phyloP scores from a whole-genome alignment of 306 rosid species.

The Lupinus albus region DNA sequence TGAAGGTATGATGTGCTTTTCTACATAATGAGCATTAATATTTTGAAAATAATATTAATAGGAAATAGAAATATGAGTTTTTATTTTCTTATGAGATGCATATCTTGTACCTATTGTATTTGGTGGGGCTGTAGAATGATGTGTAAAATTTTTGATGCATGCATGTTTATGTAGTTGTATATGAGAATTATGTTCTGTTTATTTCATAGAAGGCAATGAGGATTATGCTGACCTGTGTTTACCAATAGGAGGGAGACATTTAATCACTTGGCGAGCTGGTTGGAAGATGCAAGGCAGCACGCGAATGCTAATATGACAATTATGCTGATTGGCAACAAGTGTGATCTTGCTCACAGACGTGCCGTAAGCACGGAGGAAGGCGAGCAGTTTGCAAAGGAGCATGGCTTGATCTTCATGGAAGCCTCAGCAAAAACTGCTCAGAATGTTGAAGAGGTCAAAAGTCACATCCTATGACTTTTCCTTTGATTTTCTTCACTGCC shows the following conservation, averaged over 20 bases:
- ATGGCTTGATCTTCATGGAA: conserved; percentile 93
- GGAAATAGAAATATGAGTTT: conserved; percentile 7
- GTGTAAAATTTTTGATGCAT: conserved; percentile 1
- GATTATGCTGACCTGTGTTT: conserved; percentile 26
- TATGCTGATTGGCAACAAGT: conserved; percentile 93
- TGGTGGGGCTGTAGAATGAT: conserved; percentile 8
- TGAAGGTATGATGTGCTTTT: conserved; percentile 13
- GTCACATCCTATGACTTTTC: conserved; percentile 2
- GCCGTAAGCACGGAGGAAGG: conserved; percentile 99
- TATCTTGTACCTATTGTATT: conserved; percentile 17
- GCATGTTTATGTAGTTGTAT: conserved; percentile 21
- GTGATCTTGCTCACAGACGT: conserved; percentile 96
- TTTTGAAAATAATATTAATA: not conserved
- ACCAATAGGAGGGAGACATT: conserved; percentile 90
- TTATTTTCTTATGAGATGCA: conserved; percentile 1
- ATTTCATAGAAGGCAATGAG: conserved; percentile 14
- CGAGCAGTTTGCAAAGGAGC: conserved; percentile 97
- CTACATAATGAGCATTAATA: not conserved
- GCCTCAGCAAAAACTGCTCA: conserved; percentile 99
- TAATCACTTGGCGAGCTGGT: conserved; percentile 98
- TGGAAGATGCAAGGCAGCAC: conserved; percentile 98
- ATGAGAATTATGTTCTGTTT: conserved; percentile 7
- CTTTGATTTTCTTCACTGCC: conserved; percentile 20
- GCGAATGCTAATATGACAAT: conserved; percentile 99
- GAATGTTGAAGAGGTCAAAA: conserved; percentile 90